Base-by-base conservation (phyloP, 441 rosid genomes). In the Corymbia citriodora region DNA sequence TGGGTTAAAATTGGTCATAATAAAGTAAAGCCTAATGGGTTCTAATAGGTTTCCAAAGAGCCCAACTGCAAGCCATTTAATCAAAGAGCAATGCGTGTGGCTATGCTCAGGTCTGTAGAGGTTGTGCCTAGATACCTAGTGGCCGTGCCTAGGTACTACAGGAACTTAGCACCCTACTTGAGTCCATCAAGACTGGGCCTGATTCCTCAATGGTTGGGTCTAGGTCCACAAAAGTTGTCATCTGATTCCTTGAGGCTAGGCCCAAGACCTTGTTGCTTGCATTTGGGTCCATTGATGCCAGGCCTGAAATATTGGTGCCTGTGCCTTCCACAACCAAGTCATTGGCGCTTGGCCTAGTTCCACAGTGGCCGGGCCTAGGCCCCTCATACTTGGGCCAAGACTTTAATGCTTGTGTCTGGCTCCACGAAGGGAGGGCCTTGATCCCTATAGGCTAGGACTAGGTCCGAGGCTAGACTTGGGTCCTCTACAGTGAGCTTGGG, bases 231-330 rank as follows among this genome's bases (percentile, higher is more conserved):
- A 21, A 6, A 21, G 23, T 4, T 18, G 8, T 19, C 21, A 9
- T 55, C 3, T 1, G 9, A 21, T 55, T 23, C 57, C 57, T 18
- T 18, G 21, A 31, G 23, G 10, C 2, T 2, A 31, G 21, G 23
- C 74, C 0, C 0, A 1, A n/a, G 74, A 31, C 12, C 33, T 68
- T 7, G 40, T 18, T 31, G 40, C 74, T 1, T 9, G 1, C 31
- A 23, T 5, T 0, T 9, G 0, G 11, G 10, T 33, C 3, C 6
- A 4, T 4, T 17, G 3, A 16, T 21, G 40, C 40, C 2, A 16
- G 33, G 74, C 12, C 4, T 68, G 21, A 18, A 3, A 55, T 16
- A 18, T 55, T 8, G 21, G 40, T 68, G 33, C 18, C 0, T 0
- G 9, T 55, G 40, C 6, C 10, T 68, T 68, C 16, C 17, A 8